A percentile compares a stretch with the other conserved stretches of the same genome.
These are phyloP conservation scores for Solanum piurae DNA, from an alignment of 257 asterid genomes.

Conservation along the genomic window DNA sequence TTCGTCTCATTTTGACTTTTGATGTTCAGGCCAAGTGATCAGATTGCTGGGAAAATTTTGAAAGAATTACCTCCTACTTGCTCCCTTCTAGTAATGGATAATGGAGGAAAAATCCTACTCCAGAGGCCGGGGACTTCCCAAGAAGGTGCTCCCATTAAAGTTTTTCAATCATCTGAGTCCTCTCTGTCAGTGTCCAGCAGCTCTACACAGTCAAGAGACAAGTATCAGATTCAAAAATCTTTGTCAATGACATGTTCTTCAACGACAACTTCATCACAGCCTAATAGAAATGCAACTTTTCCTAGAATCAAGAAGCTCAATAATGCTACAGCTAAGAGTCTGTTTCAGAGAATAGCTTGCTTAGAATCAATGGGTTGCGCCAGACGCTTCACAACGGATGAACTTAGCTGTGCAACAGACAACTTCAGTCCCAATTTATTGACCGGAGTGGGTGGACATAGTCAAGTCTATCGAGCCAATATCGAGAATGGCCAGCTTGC, in stretches of 20 bases:
- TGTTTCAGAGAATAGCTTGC: constrained; percentile 26
- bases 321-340: constrained; percentile 15
- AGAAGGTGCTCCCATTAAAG: constrained; percentile 38
- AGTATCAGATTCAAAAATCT: constrained; percentile 32
- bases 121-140: constrained; percentile 64
- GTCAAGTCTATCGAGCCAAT: constrained; percentile 44
- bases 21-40: constrained; percentile 35
- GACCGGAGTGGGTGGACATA: constrained; percentile 46
- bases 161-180: constrained; percentile 23
- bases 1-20: background rate
- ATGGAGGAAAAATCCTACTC: constrained; percentile 43
- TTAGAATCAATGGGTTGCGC: constrained; percentile 23
- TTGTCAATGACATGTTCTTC: constrained; percentile 50
- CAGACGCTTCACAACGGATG: constrained; percentile 30
- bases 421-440: constrained; percentile 30
- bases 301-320: constrained; percentile 7
- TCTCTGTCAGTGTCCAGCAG: constrained; percentile 32
- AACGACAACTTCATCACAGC: constrained; percentile 22
- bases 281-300: constrained; percentile 5
- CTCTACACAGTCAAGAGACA: constrained; percentile 5
- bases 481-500: constrained; percentile 35
- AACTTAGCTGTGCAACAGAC: constrained; percentile 35
- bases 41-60: constrained; percentile 25
- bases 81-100: constrained; percentile 51
- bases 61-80: constrained; percentile 81